Evolutionary conservation across 2,329 filamentous ascomycete species (phyloP).

Genomic region (Pyrenochaeta sp.): DNA sequence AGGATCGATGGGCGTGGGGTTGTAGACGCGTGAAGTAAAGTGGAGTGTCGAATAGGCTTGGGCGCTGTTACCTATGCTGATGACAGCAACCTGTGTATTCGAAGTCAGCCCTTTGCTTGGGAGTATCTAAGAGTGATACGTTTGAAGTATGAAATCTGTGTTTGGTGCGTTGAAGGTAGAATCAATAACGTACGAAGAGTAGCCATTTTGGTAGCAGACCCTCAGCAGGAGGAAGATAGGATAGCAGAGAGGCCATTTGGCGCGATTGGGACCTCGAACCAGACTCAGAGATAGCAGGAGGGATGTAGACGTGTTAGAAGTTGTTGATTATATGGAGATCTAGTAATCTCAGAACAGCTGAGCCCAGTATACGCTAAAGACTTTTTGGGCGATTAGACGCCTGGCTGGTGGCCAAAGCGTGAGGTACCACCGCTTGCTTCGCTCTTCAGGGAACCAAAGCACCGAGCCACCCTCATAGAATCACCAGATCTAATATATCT

Average conservation of each 20-base stretch:
- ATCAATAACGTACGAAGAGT: slow-evolving; percentile 61
- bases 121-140: not conserved
- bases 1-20: slow-evolving; percentile 61
- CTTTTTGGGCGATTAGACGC: too few species aligned
- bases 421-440: too few species aligned
- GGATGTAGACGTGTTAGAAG: too few species aligned
- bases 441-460: too few species aligned
- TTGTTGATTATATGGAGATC: too few species aligned
- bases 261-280: not conserved
- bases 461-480: too few species aligned
- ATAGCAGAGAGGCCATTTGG: slow-evolving; percentile 45
- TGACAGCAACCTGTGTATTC: slow-evolving; percentile 73
- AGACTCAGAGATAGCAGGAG: too few species aligned
- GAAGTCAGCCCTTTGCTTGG: slow-evolving; percentile 4
- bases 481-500: too few species aligned
- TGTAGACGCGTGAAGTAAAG: slow-evolving; percentile 89
- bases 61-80: slow-evolving; percentile 84
- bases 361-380: too few species aligned
- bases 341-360: too few species aligned
- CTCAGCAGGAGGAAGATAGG: slow-evolving; percentile 54
- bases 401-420: too few species aligned
- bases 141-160: not conserved
- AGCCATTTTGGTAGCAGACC: slow-evolving; percentile 72
- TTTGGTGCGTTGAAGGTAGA: slow-evolving; percentile 5
- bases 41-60: slow-evolving; percentile 83